Evolutionary conservation across 2,329 filamentous ascomycete species (phyloP).

Genomic region (Talaromyces sp.): DNA sequence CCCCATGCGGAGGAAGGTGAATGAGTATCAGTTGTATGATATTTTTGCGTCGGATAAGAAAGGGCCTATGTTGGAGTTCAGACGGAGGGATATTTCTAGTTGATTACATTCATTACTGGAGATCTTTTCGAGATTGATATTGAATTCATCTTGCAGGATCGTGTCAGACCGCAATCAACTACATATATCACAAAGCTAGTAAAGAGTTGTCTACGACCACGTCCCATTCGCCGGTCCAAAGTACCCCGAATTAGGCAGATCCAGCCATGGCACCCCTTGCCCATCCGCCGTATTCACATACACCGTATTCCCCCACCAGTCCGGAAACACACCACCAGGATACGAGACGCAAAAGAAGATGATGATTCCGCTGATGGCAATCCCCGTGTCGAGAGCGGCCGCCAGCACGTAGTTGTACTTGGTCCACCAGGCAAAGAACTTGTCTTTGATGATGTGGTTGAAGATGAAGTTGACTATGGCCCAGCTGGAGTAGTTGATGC

Average conservation of each 20-base stretch:
- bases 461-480: conserved; percentile 57
- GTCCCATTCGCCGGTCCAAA: conserved; percentile 27
- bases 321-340: conserved; percentile 23
- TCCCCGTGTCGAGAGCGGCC: conserved; percentile 32
- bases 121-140: no score
- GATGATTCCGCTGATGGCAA: conserved; percentile 27
- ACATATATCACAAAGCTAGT: background rate
- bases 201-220: conserved; percentile 11
- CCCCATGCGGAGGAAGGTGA: background rate
- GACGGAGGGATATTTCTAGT: background rate
- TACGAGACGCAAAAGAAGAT: conserved; percentile 31
- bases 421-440: conserved; percentile 47
- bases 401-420: conserved; percentile 42
- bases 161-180: background rate
- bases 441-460: conserved; percentile 67
- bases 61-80: conserved; percentile 6
- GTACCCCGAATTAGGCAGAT: conserved; percentile 22
- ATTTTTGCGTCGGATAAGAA: conserved; percentile 7
- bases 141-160: no score
- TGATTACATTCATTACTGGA: no score
- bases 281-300: conserved; percentile 27
- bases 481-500: conserved; percentile 32
- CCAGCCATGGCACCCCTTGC: conserved; percentile 21
- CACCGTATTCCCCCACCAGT: conserved; percentile 30
- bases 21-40: conserved; percentile 8